phyloP scores from a whole-genome alignment of 345 rosid genomes.

The Eucalyptus sideroxylon region DNA sequence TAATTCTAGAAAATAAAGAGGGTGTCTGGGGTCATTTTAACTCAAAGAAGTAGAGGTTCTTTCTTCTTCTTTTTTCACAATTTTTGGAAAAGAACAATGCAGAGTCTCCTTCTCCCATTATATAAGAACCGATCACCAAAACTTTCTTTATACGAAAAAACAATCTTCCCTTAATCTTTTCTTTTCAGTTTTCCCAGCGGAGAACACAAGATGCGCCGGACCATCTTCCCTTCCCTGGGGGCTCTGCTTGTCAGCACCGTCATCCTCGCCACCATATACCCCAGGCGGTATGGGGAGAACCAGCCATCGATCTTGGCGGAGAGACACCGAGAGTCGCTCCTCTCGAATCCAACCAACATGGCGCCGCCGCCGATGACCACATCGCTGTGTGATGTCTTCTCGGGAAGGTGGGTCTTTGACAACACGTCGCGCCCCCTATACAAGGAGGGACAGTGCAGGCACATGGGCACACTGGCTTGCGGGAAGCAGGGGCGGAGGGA shows the following conservation, averaged over 20 bases:
- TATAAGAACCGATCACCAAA: background rate
- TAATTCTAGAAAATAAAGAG: background rate
- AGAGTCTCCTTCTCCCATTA: background rate
- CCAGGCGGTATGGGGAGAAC: constrained; percentile 6
- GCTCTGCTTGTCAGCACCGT: constrained; percentile 36
- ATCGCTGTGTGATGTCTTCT: constrained; percentile 49
- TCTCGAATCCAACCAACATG: background rate
- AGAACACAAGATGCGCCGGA: background rate
- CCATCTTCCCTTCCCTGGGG: constrained; percentile 45
- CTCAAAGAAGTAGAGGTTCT: background rate
- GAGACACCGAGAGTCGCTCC: background rate
- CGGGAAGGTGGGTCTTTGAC: constrained; percentile 75
- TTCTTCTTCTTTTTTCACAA: background rate
- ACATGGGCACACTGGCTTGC: constrained; percentile 66
- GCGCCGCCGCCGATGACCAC: background rate
- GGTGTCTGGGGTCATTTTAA: background rate
- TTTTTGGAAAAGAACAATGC: background rate
- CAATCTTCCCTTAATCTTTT: background rate
- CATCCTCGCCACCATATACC: constrained; percentile 26
- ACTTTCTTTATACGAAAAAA: background rate
- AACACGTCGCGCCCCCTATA: constrained; percentile 62
- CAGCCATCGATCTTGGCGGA: background rate
- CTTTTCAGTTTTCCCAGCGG: background rate
- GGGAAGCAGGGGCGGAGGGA: constrained; percentile 78
- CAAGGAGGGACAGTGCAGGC: constrained; percentile 63